phyloP scores from a whole-genome alignment of 2,329 filamentous ascomycete species.

The Ceratocystiopsis minuta region DNA sequence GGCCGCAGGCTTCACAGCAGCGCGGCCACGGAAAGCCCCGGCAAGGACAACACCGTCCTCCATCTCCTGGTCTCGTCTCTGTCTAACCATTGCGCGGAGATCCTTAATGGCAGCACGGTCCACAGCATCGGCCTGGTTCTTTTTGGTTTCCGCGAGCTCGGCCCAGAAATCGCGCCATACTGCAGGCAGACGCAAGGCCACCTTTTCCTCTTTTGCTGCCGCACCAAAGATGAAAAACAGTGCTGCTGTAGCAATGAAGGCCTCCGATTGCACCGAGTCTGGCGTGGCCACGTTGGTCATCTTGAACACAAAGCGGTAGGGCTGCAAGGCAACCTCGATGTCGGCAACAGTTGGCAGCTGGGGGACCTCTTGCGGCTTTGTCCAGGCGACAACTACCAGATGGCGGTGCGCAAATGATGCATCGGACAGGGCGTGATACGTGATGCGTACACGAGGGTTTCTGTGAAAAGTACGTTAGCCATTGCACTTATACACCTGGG shows the following conservation, averaged over 20 bases:
- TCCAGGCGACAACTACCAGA: conserved; percentile 59
- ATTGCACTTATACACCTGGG: too few species aligned
- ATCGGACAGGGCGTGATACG: conserved; percentile 52
- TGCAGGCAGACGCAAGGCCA: conserved; percentile 57
- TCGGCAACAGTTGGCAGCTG: conserved; percentile 20
- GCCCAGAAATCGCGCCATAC: conserved; percentile 75
- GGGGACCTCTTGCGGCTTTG: conserved; percentile 44
- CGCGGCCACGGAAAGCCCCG: conserved; percentile 53
- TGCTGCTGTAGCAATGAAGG: conserved; percentile 63
- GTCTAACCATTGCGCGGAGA: conserved; percentile 51
- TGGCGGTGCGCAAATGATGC: conserved; percentile 61
- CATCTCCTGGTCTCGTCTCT: conserved; percentile 49
- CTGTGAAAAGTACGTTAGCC: too few species aligned
- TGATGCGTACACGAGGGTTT: conserved; percentile 20
- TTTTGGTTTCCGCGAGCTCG: conserved; percentile 56
- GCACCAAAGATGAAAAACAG: conserved; percentile 65
- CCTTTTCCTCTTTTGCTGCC: conserved; percentile 73
- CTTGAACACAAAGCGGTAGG: conserved; percentile 44
- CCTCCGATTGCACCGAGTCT: conserved; percentile 66
- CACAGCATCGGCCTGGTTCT: conserved; percentile 47
- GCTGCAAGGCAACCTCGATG: conserved; percentile 26
- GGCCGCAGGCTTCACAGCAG: conserved; percentile 24
- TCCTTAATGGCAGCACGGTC: conserved; percentile 53
- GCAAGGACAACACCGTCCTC: conserved; percentile 61
- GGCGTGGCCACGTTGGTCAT: conserved; percentile 62